Conservation (phyloP, 2,329 filamentous ascomycete species). For the Colletotrichum sp. region DNA sequence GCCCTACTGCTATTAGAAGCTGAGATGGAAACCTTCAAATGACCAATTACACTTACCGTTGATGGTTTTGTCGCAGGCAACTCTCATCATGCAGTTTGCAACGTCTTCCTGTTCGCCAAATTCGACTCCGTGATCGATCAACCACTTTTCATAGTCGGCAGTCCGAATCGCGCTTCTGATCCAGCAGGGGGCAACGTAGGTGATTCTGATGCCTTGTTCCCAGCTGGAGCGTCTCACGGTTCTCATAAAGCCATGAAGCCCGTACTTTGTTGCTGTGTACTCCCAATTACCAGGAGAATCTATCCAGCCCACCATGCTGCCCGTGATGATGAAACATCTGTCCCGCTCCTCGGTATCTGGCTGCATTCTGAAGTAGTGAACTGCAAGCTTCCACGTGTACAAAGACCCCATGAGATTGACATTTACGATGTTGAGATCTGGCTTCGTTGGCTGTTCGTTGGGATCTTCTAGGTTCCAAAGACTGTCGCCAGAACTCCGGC, state of each 20-base stretch:
- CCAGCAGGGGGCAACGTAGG: conserved; percentile 50
- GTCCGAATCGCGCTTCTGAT: conserved; percentile 39
- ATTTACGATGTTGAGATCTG: conserved; percentile 44
- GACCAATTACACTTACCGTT: conserved; percentile 27
- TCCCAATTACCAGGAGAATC: conserved; percentile 47
- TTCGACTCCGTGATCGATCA: conserved; percentile 41
- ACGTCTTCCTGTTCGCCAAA: conserved; percentile 40
- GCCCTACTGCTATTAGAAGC: conserved; percentile 30
- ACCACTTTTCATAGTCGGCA: conserved; percentile 44
- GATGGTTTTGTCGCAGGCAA: conserved; percentile 34
- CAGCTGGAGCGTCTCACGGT: conserved; percentile 40
- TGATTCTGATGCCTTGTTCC: conserved; percentile 50
- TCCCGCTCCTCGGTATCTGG: conserved; percentile 42
- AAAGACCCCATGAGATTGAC: conserved; percentile 45
- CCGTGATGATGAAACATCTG: conserved; percentile 53
- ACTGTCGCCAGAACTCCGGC: conserved; percentile 37
- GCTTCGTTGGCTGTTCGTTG: conserved; percentile 35
- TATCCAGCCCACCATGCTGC: conserved; percentile 51
- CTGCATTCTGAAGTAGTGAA: conserved; percentile 50
- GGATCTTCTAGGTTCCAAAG: conserved; percentile 42
- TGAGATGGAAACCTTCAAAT: background rate
- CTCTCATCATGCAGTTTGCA: conserved; percentile 36
- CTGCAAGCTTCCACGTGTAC: conserved; percentile 51
- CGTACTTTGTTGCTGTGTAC: conserved; percentile 50
- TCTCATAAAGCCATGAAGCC: conserved; percentile 47